phyloP scores from a whole-genome alignment of 345 rosid genomes.

The Syzygium oleosum region DNA sequence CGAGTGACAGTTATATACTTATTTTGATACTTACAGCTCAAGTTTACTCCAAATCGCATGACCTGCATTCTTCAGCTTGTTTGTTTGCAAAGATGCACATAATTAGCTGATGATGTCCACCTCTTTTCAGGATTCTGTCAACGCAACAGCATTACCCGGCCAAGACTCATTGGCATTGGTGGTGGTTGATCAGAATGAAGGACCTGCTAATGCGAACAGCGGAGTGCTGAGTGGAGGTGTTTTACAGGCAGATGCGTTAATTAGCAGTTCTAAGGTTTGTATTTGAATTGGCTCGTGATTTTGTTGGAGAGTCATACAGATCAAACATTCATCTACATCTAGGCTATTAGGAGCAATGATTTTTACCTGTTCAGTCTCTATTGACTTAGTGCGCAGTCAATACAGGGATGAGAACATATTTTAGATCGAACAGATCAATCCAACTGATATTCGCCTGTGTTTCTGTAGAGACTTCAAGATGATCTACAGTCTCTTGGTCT shows the following conservation, averaged over 20 bases:
- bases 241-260: constrained; percentile 18
- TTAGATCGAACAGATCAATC: background rate
- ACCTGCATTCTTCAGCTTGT: background rate
- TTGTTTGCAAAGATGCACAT: background rate
- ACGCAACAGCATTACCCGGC: constrained; percentile 1
- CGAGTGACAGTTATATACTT: background rate
- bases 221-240: constrained; percentile 39
- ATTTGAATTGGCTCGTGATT: background rate
- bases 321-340: background rate
- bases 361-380: background rate
- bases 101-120: background rate
- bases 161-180: constrained; percentile 24
- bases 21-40: background rate
- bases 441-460: background rate
- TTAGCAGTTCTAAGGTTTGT: constrained; percentile 34
- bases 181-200: constrained; percentile 25
- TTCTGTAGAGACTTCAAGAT: constrained; percentile 58
- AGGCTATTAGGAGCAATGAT: background rate
- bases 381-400: background rate
- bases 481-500: constrained; percentile 47
- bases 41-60: background rate
- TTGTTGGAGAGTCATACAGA: background rate
- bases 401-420: background rate
- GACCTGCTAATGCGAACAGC: constrained; percentile 4
- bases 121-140: background rate